phyloP scores from a whole-genome alignment of 306 rosid species.

The Quercus engelmannii region DNA sequence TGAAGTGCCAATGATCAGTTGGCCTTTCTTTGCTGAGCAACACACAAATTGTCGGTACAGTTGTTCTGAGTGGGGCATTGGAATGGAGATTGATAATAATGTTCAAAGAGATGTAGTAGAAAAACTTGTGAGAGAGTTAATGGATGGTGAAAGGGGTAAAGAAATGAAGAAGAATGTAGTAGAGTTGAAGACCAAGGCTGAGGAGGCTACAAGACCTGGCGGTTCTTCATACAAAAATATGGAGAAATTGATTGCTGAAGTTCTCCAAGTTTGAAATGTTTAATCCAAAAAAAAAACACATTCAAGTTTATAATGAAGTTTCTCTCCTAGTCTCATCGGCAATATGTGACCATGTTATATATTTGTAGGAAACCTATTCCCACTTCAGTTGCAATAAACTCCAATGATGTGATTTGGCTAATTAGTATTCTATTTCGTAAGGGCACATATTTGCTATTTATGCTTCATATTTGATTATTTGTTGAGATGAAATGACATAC shows the following conservation, averaged over 20 bases:
- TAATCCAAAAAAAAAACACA: no score
- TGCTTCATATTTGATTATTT: no score
- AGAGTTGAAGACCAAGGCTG: conserved; percentile 34
- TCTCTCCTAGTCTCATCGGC: no score
- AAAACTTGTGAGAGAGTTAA: conserved; percentile 37
- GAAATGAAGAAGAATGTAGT: conserved; percentile 28
- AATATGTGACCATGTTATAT: no score
- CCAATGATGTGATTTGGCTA: no score
- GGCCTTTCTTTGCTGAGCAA: conserved; percentile 48
- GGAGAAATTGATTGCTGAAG: conserved; percentile 29
- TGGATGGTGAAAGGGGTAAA: conserved; percentile 44
- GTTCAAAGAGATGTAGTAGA: conserved; percentile 47
- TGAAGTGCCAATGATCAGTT: conserved; percentile 36
- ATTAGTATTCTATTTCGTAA: no score
- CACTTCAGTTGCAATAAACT: no score
- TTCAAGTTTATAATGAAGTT: no score
- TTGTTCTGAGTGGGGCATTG: conserved; percentile 43
- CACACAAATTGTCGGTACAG: conserved; percentile 16
- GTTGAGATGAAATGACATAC: no score
- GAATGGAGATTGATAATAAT: conserved; percentile 32
- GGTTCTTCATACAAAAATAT: conserved; percentile 37
- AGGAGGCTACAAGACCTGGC: conserved; percentile 14
- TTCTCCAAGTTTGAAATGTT: background rate
- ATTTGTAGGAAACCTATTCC: no score
- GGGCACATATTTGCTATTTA: no score